Evolutionary conservation across 2,329 filamentous ascomycete species (phyloP).

Genomic region (Cadophora malorum): DNA sequence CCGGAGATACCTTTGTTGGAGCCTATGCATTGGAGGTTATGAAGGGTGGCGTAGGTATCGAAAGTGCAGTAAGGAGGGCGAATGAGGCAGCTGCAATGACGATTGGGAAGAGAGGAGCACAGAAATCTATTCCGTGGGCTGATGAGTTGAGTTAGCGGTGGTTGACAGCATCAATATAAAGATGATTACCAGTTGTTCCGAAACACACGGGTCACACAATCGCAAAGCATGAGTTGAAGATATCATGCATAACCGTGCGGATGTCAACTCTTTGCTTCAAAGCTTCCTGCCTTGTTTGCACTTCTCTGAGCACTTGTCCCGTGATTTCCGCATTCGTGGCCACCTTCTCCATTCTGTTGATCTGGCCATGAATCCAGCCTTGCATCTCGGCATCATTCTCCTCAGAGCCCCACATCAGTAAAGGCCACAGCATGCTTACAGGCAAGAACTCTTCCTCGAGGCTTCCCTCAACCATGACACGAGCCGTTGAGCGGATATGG

Average conservation of each 20-base stretch:
- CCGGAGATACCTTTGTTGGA: not conserved
- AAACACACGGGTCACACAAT: constrained; percentile 19
- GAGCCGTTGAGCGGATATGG: constrained; percentile 56
- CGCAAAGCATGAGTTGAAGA: constrained; percentile 31
- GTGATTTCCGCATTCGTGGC: constrained; percentile 53
- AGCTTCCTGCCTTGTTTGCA: constrained; percentile 52
- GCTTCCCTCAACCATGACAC: constrained; percentile 52
- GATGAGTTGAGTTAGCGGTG: constrained; percentile 5
- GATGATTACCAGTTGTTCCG: too few relatives aligned
- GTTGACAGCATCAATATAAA: not conserved
- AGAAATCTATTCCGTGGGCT: constrained; percentile 20
- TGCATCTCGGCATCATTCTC: constrained; percentile 57
- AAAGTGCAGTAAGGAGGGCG: constrained; percentile 5
- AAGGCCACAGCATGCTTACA: constrained; percentile 63
- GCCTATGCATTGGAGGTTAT: not conserved
- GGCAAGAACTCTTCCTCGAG: constrained; percentile 54
- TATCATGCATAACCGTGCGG: constrained; percentile 45
- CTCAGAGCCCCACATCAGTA: constrained; percentile 62
- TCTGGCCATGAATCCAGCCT: constrained; percentile 57
- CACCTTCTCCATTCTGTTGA: constrained; percentile 54
- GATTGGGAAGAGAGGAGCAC: constrained; percentile 20
- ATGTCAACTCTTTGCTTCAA: constrained; percentile 45
- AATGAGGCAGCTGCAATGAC: constrained; percentile 14
- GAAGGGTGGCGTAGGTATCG: not conserved
- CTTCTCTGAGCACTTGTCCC: constrained; percentile 54